Conservation (phyloP, 1,139 yeast species). For the Nakaseomyces glabratus region DNA sequence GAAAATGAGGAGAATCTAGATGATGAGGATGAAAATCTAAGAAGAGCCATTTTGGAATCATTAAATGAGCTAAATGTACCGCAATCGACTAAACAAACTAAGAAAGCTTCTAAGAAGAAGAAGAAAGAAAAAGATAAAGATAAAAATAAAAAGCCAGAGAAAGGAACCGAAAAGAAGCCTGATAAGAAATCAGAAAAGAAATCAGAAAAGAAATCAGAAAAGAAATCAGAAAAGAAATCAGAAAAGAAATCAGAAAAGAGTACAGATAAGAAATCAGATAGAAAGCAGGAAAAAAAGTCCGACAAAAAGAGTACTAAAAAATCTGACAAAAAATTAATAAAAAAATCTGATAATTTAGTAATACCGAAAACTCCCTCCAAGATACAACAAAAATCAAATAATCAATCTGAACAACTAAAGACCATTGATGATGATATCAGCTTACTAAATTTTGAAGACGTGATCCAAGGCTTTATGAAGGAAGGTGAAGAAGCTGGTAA, state of each 20-base stretch:
- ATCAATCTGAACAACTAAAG: constrained; percentile 5
- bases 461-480: constrained; percentile 26
- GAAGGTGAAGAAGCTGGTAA: constrained; percentile 13
- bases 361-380: no score
- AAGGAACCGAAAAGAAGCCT: constrained; percentile 11
- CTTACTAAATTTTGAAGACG: constrained; percentile 26
- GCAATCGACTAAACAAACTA: constrained; percentile 11
- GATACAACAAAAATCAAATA: background rate
- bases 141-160: constrained; percentile 8
- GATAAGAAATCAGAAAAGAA: constrained; percentile 12
- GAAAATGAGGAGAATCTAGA: constrained; percentile 22
- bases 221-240: constrained; percentile 8
- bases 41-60: constrained; percentile 29
- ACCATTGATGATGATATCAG: constrained; percentile 6
- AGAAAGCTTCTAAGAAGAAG: constrained; percentile 16
- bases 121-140: constrained; percentile 14
- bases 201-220: constrained; percentile 5
- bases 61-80: constrained; percentile 20
- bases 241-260: constrained; percentile 9
- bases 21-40: constrained; percentile 29
- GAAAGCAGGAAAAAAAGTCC: constrained; percentile 8
- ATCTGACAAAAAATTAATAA: constrained; percentile 7
- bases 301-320: constrained; percentile 7
- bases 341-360: no score
- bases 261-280: constrained; percentile 8